Conservation (phyloP, 2,329 filamentous ascomycete species). For the Incumbomyces lentus region DNA sequence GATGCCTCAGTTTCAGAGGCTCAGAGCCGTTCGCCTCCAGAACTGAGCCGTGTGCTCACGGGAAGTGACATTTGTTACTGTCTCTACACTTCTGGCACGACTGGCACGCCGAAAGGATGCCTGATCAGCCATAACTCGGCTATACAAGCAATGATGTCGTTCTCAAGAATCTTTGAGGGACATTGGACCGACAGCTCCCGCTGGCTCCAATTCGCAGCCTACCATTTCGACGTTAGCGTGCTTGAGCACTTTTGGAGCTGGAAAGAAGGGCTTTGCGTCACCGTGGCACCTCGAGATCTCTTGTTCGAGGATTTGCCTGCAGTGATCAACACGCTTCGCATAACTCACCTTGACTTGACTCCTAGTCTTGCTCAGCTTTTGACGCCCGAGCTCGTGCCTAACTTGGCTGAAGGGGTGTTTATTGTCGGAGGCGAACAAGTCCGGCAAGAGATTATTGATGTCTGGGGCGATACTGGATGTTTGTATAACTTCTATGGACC, state of each 20-base stretch:
- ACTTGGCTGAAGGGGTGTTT: conserved; percentile 71
- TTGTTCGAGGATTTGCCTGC: conserved; percentile 73
- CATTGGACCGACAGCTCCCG: conserved; percentile 65
- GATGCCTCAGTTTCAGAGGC: conserved; percentile 27
- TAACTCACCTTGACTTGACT: conserved; percentile 87
- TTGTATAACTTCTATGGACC: conserved; percentile 92
- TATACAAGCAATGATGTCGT: conserved; percentile 80
- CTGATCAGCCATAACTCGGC: conserved; percentile 81
- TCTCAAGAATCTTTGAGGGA: conserved; percentile 63
- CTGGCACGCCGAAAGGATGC: conserved; percentile 77
- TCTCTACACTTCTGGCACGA: conserved; percentile 79
- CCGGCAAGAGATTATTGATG: conserved; percentile 78
- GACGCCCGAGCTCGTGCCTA: conserved; percentile 70
- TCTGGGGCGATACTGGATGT: conserved; percentile 67
- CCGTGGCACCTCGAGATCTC: conserved; percentile 70
- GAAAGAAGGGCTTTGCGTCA: conserved; percentile 77
- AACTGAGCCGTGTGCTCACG: conserved; percentile 26
- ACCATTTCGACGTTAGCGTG: conserved; percentile 90
- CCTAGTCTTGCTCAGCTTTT: conserved; percentile 73
- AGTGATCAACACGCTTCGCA: conserved; percentile 59
- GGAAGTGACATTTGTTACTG: conserved; percentile 63
- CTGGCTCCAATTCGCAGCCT: conserved; percentile 87
- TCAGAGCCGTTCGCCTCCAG: conserved; percentile 27
- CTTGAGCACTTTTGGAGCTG: conserved; percentile 94
- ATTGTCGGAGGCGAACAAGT: conserved; percentile 86